Evolutionary conservation across 805 yeast genomes (phyloP).

Genomic region (Suhomyces faveliae): DNA sequence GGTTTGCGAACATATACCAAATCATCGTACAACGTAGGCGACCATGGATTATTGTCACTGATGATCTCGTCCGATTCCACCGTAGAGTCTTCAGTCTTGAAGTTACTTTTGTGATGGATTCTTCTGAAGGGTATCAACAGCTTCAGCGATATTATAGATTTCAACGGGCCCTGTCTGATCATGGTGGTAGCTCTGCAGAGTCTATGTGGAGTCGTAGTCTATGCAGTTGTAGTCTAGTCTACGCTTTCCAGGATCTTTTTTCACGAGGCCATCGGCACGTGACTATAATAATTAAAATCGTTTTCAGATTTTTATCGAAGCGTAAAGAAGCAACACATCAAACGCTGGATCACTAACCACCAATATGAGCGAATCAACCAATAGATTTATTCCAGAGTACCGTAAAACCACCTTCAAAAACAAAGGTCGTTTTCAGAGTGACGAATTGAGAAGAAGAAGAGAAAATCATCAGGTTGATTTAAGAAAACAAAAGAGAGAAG

Average conservation of each 20-base stretch:
- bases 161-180: not conserved
- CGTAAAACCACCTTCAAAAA: slow-evolving; percentile 96
- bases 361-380: slow-evolving; percentile 76
- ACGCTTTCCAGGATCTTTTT: too few relatives aligned
- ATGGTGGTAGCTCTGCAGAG: not conserved
- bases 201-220: too few relatives aligned
- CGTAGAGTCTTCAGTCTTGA: slow-evolving; percentile 29
- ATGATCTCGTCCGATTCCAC: slow-evolving; percentile 43
- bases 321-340: not conserved
- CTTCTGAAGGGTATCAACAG: not conserved
- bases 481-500: slow-evolving; percentile 95
- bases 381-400: slow-evolving; percentile 92
- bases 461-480: slow-evolving; percentile 96
- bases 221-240: not conserved
- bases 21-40: slow-evolving; percentile 45
- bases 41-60: slow-evolving; percentile 46
- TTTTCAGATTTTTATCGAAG: slow-evolving; percentile 1
- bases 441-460: slow-evolving; percentile 95
- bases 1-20: slow-evolving; percentile 43
- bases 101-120: slow-evolving; percentile 17
- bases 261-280: too few relatives aligned
- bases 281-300: too few relatives aligned
- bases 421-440: slow-evolving; percentile 89
- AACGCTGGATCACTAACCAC: not conserved
- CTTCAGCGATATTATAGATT: not conserved